These are phyloP conservation scores for Neofusicoccum sp. DNA, from an alignment of 2,329 filamentous ascomycete genomes.

Conservation along the genomic window DNA sequence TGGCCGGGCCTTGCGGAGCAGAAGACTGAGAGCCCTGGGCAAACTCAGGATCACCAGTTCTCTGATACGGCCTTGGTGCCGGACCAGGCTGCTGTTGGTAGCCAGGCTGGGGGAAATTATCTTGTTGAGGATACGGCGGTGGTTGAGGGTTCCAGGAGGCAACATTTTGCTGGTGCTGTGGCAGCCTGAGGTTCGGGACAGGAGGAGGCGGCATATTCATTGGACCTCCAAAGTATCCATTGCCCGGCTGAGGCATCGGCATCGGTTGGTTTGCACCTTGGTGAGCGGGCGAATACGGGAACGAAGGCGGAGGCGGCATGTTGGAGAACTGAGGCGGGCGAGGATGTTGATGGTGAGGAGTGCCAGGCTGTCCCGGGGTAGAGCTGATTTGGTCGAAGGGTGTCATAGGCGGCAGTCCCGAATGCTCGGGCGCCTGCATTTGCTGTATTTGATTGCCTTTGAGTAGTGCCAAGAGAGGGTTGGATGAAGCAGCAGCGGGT, in stretches of 20 bases:
- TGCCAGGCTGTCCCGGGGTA: slow-evolving; percentile 54
- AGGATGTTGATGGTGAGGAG: slow-evolving; percentile 56
- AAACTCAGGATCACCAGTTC: slow-evolving; percentile 42
- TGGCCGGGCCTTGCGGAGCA: slow-evolving; percentile 42
- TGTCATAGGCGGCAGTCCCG: slow-evolving; percentile 35
- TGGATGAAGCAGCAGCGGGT: slow-evolving; percentile 27
- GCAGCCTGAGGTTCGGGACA: slow-evolving; percentile 21
- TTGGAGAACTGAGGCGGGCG: slow-evolving; percentile 50
- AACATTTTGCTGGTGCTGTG: slow-evolving; percentile 23
- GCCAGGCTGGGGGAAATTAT: background rate
- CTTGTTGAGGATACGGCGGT: slow-evolving; percentile 19
- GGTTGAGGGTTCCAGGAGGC: slow-evolving; percentile 18
- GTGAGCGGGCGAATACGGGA: slow-evolving; percentile 43
- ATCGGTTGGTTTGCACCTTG: slow-evolving; percentile 23
- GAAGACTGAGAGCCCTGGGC: slow-evolving; percentile 28
- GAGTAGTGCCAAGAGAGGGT: slow-evolving; percentile 58
- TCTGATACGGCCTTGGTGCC: slow-evolving; percentile 45
- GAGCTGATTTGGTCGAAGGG: slow-evolving; percentile 55
- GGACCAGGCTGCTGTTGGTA: slow-evolving; percentile 22
- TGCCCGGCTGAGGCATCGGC: background rate
- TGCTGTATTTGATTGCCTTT: slow-evolving; percentile 32
- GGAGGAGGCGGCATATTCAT: slow-evolving; percentile 18
- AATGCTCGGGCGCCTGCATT: background rate
- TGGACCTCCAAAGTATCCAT: background rate
- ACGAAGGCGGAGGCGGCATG: slow-evolving; percentile 51